These are phyloP conservation scores for Phytophthora capsici DNA, from an alignment of 352 stramenopile genomes.

Conservation along the genomic window DNA sequence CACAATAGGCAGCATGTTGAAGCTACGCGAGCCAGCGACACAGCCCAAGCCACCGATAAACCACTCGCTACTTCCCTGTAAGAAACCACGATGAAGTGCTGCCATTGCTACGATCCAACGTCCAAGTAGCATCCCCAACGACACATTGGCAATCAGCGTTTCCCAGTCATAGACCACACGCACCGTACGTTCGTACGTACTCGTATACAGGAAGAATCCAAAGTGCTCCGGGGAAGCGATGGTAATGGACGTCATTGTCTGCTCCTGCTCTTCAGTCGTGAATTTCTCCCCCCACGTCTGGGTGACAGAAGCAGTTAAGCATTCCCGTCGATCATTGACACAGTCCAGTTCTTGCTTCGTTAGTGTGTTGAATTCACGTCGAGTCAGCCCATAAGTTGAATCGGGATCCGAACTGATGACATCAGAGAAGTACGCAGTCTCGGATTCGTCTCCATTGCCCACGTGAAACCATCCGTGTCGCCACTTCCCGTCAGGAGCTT, in stretches of 20 bases:
- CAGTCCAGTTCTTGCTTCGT: slow-evolving; percentile 41
- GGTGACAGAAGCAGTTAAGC: slow-evolving; percentile 1
- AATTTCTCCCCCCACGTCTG: slow-evolving; percentile 37
- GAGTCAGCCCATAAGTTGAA: slow-evolving; percentile 28
- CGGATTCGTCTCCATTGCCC: slow-evolving; percentile 20
- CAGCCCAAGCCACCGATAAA: slow-evolving; percentile 45
- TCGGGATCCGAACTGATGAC: slow-evolving; percentile 39
- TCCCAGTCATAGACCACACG: slow-evolving; percentile 50
- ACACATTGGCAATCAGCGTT: slow-evolving; percentile 53
- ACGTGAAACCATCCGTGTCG: slow-evolving; percentile 55
- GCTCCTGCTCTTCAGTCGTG: slow-evolving; percentile 21
- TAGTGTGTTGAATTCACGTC: slow-evolving; percentile 48
- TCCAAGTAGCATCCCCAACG: slow-evolving; percentile 38
- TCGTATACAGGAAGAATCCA: slow-evolving; percentile 49
- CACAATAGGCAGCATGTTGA: slow-evolving; percentile 53
- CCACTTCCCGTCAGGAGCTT: slow-evolving; percentile 33
- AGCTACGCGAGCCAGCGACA: slow-evolving; percentile 41
- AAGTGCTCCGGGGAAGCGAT: slow-evolving; percentile 38
- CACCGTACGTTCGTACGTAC: slow-evolving; percentile 5
- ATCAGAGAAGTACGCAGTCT: slow-evolving; percentile 42
- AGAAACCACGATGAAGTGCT: slow-evolving; percentile 44
- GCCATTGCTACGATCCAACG: slow-evolving; percentile 54
- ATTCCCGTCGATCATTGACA: slow-evolving; percentile 13
- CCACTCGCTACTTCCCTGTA: slow-evolving; percentile 23
- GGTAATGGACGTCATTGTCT: slow-evolving; percentile 32